Percentiles rank a stretch among this genome's conserved stretches.
phyloP scores from a whole-genome alignment of 805 yeast genomes.

The Lipomyces sp. region DNA sequence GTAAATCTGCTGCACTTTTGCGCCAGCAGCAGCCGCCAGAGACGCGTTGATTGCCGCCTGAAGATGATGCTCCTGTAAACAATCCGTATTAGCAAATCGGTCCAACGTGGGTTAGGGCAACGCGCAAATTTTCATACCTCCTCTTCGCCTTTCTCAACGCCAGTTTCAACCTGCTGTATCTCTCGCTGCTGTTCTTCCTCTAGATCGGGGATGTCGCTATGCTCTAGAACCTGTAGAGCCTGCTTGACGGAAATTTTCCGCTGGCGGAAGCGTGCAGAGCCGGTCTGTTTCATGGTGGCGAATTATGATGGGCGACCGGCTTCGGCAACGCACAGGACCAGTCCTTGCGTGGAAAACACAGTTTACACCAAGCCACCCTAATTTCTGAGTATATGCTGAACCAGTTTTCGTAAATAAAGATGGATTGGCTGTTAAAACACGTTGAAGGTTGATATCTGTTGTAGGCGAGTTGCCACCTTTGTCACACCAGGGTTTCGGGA shows the following conservation, averaged over 20 bases:
- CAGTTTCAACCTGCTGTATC: slow-evolving; percentile 88
- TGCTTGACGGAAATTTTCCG: slow-evolving; percentile 93
- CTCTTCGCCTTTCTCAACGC: slow-evolving; percentile 97
- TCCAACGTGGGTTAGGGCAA: slow-evolving; percentile 12
- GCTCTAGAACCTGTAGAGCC: slow-evolving; percentile 74
- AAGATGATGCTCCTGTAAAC: slow-evolving; percentile 75
- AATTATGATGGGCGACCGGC: slow-evolving; percentile 1
- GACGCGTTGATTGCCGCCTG: slow-evolving; percentile 88
- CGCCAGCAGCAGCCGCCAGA: slow-evolving; percentile 61
- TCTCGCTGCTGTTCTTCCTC: slow-evolving; percentile 85
- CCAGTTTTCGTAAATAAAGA: background rate
- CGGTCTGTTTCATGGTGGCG: slow-evolving; percentile 33
- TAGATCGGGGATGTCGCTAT: slow-evolving; percentile 74
- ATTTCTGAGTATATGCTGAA: background rate
- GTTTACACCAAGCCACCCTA: background rate
- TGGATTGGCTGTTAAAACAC: background rate
- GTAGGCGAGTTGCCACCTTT: background rate
- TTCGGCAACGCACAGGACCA: background rate
- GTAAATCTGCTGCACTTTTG: slow-evolving; percentile 61
- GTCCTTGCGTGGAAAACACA: background rate
- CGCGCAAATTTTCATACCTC: slow-evolving; percentile 49
- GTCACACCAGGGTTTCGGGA: slow-evolving; percentile 4
- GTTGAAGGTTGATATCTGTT: background rate
- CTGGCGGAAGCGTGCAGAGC: slow-evolving; percentile 68
- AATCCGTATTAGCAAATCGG: background rate